phyloP scores from a whole-genome alignment of 805 yeast species.

The Hanseniaspora hatyaiensis region DNA sequence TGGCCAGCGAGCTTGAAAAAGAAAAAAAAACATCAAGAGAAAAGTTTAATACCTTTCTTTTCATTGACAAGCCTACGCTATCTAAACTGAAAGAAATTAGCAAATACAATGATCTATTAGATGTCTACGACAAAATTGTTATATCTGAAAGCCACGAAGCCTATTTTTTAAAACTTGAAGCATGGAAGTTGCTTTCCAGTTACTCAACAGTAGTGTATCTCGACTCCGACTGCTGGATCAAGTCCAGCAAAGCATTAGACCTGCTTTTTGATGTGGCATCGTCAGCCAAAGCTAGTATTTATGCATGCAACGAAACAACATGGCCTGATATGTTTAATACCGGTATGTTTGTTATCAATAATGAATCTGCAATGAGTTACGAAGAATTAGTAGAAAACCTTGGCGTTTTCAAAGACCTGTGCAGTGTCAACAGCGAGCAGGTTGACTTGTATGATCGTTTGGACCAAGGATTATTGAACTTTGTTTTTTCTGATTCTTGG shows the following conservation, averaged over 20 bases:
- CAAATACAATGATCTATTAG: background rate
- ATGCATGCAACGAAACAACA: slow-evolving; percentile 72
- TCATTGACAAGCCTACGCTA: slow-evolving; percentile 3
- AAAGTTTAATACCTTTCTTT: background rate
- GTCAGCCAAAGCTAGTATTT: slow-evolving; percentile 20
- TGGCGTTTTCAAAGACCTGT: background rate
- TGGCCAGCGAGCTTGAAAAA: background rate
- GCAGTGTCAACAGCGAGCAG: background rate
- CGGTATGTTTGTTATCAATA: slow-evolving; percentile 50
- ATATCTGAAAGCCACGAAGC: background rate
- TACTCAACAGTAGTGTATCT: slow-evolving; percentile 44
- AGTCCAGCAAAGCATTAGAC: slow-evolving; percentile 21
- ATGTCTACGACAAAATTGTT: background rate
- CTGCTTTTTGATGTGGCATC: background rate
- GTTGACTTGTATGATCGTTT: slow-evolving; percentile 65
- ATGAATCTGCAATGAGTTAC: background rate
- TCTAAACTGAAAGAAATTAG: background rate
- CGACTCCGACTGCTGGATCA: slow-evolving; percentile 54
- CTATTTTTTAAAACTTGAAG: slow-evolving; percentile 20
- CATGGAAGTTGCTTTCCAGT: slow-evolving; percentile 33
- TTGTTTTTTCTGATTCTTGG: slow-evolving; percentile 38
- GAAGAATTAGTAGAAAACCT: background rate
- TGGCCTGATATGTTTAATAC: slow-evolving; percentile 87
- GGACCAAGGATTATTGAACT: slow-evolving; percentile 81
- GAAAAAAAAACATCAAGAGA: background rate